Percentiles rank a stretch among this genome's conserved stretches.
Conservation (phyloP, 768 basidiomycete species). For the Boletus reticulatus region DNA sequence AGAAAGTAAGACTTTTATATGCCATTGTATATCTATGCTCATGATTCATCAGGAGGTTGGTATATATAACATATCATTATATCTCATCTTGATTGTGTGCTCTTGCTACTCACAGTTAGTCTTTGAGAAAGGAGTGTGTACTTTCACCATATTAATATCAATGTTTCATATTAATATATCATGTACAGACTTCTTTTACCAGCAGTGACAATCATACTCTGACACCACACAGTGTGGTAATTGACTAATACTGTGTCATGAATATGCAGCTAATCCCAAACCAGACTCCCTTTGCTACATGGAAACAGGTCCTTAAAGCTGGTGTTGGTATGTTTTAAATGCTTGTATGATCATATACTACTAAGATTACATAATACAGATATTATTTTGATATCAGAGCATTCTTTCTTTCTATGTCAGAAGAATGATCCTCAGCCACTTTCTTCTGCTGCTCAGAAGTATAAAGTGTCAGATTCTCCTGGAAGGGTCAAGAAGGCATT, state of each 20-base stretch:
- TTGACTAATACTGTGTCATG: too few relatives aligned
- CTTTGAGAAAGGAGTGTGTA: too few relatives aligned
- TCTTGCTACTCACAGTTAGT: too few relatives aligned
- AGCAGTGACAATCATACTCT: background rate
- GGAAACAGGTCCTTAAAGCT: background rate
- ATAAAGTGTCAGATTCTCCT: background rate
- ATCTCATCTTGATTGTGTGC: too few relatives aligned
- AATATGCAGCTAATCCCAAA: too few relatives aligned
- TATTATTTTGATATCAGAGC: background rate
- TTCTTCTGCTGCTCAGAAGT: background rate
- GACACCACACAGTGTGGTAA: background rate
- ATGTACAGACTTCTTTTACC: background rate
- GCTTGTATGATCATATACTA: too few relatives aligned
- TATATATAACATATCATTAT: too few relatives aligned
- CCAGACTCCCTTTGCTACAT: background rate
- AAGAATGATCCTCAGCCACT: background rate
- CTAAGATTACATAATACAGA: background rate
- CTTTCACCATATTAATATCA: too few relatives aligned
- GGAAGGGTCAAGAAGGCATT: background rate
- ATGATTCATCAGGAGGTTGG: too few relatives aligned
- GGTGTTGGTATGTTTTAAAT: background rate
- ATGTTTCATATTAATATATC: too few relatives aligned
- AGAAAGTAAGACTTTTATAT: too few relatives aligned
- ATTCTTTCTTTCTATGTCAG: background rate
- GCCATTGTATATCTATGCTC: too few relatives aligned